phyloP scores from a whole-genome alignment of 345 rosid species.

The Geranium rotundifolium region DNA sequence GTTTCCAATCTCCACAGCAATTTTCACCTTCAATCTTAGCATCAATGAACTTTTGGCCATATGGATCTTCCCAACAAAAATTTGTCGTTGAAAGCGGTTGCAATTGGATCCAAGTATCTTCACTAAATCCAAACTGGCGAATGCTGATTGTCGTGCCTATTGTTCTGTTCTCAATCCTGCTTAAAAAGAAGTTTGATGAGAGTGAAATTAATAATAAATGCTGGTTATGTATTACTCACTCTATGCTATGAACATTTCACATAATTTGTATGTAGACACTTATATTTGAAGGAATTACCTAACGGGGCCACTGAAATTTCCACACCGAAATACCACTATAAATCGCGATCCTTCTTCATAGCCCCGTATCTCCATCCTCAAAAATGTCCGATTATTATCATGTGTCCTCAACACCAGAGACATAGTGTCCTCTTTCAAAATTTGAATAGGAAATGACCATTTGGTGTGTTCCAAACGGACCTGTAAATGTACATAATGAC shows the following conservation, averaged over 20 bases:
- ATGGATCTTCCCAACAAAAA: constrained; percentile 95
- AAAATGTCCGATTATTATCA: constrained; percentile 40
- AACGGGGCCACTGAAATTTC: constrained; percentile 72
- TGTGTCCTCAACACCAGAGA: constrained; percentile 58
- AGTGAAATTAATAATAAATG: neutral
- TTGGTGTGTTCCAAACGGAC: constrained; percentile 65
- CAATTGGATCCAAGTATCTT: constrained; percentile 60
- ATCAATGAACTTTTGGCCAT: constrained; percentile 74
- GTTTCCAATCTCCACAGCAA: constrained; percentile 30
- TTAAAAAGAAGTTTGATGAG: constrained; percentile 10
- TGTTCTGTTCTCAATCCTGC: constrained; percentile 89
- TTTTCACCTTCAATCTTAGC: constrained; percentile 39
- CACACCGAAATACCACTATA: constrained; percentile 78
- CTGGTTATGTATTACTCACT: too few relatives aligned
- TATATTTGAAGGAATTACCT: constrained; percentile 33
- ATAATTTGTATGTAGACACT: neutral
- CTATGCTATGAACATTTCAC: too few relatives aligned
- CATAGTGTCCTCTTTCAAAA: constrained; percentile 81
- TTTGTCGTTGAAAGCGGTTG: constrained; percentile 58
- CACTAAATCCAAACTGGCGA: constrained; percentile 84
- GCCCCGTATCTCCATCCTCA: constrained; percentile 83
- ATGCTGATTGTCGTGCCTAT: constrained; percentile 41
- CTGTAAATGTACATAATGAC: constrained; percentile 22
- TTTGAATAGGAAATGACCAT: constrained; percentile 88
- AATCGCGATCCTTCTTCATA: constrained; percentile 99